Evolutionary conservation across 805 yeast species (phyloP).

Genomic region (Kazachstania africana): DNA sequence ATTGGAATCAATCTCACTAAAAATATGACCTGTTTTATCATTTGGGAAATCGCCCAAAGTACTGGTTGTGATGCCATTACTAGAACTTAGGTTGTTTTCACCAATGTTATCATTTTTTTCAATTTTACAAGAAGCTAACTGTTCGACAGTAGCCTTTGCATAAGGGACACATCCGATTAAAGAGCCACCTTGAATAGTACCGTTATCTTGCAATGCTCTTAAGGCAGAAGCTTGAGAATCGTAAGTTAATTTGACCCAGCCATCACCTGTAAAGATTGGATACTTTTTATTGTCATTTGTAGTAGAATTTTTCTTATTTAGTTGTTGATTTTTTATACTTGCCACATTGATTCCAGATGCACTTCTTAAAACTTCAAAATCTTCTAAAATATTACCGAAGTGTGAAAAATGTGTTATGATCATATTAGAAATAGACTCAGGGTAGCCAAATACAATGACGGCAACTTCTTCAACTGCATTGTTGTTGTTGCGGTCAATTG

Average conservation of each 20-base stretch:
- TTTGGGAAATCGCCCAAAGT: background rate
- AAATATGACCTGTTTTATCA: background rate
- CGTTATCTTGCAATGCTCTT: constrained; percentile 80
- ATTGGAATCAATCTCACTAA: background rate
- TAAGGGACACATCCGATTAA: constrained; percentile 62
- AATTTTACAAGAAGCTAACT: constrained; percentile 33
- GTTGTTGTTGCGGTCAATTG: background rate
- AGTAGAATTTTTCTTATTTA: constrained; percentile 1
- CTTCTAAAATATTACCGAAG: constrained; percentile 72
- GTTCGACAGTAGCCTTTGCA: constrained; percentile 47
- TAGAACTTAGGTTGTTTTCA: constrained; percentile 3
- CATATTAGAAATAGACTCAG: constrained; percentile 56
- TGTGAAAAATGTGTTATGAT: constrained; percentile 65
- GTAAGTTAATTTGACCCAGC: constrained; percentile 88
- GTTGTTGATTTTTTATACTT: constrained; percentile 9
- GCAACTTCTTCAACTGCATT: constrained; percentile 37
- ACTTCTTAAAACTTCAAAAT: constrained; percentile 39
- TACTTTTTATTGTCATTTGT: constrained; percentile 21
- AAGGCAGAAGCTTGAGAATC: constrained; percentile 62
- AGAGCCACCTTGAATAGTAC: constrained; percentile 54
- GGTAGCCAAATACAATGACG: constrained; percentile 80
- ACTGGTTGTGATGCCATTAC: background rate
- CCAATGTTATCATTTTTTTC: constrained; percentile 23
- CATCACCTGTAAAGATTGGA: constrained; percentile 75
- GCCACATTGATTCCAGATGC: constrained; percentile 23